phyloP scores from a whole-genome alignment of 257 asterid species.

The Solanum chaucha region DNA sequence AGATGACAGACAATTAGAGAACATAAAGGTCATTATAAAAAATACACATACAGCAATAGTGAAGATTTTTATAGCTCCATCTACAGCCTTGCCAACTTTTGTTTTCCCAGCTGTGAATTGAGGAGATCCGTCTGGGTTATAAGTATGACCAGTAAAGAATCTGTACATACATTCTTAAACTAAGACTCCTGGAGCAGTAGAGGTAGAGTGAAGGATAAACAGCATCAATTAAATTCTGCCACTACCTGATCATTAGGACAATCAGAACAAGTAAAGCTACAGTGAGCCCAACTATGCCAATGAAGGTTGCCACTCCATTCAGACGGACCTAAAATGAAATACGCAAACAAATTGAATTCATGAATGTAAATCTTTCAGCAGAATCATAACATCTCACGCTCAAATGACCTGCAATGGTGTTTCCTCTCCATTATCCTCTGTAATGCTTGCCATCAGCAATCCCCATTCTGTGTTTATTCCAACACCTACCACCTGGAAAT shows the following conservation, averaged over 20 bases:
- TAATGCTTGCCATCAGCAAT: slow-evolving; percentile 91
- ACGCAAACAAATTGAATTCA: not conserved
- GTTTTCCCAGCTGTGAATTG: slow-evolving; percentile 68
- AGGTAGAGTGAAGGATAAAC: slow-evolving; percentile 3
- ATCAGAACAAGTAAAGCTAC: slow-evolving; percentile 67
- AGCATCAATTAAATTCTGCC: not conserved
- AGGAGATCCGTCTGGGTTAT: slow-evolving; percentile 35
- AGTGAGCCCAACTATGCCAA: slow-evolving; percentile 75
- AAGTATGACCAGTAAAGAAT: slow-evolving; percentile 73
- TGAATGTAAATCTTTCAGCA: not conserved
- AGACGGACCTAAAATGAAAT: slow-evolving; percentile 57
- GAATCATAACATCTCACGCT: not conserved
- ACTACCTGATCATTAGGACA: slow-evolving; percentile 66
- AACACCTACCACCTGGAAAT: slow-evolving; percentile 70
- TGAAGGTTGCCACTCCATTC: slow-evolving; percentile 93
- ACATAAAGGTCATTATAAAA: not conserved
- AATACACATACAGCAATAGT: slow-evolving; percentile 71
- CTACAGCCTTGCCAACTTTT: slow-evolving; percentile 49
- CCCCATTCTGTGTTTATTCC: slow-evolving; percentile 99
- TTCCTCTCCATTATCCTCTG: slow-evolving; percentile 98
- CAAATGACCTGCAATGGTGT: slow-evolving; percentile 83
- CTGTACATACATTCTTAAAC: slow-evolving; percentile 26
- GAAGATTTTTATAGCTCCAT: slow-evolving; percentile 71
- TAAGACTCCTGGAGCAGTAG: not conserved
- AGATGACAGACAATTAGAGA: not conserved